Conservation (phyloP, 768 basidiomycete genomes). For the Tylopilus sp. region DNA sequence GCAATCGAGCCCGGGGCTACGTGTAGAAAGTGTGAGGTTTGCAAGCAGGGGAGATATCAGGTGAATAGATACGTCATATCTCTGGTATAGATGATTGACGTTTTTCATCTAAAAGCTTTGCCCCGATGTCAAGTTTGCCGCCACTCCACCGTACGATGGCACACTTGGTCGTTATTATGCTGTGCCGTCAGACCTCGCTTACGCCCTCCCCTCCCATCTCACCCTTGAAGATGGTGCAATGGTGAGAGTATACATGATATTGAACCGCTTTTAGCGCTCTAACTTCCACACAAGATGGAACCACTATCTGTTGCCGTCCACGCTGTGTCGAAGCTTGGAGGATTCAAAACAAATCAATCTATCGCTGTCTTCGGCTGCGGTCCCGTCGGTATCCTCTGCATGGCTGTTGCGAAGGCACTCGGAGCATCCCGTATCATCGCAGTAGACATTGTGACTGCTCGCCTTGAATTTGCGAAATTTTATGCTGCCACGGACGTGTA, state of each 20-base stretch:
- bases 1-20: constrained; percentile 90
- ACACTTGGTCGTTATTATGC: constrained; percentile 86
- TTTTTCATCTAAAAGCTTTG: constrained; percentile 55
- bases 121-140: constrained; percentile 82
- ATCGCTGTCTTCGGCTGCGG: constrained; percentile 88
- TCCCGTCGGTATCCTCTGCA: constrained; percentile 83
- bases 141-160: constrained; percentile 91
- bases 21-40: constrained; percentile 79
- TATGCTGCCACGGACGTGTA: constrained; percentile 83
- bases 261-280: not conserved
- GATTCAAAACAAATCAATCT: constrained; percentile 67
- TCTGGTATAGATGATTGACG: not conserved
- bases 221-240: constrained; percentile 93
- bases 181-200: constrained; percentile 81
- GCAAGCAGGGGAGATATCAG: constrained; percentile 83
- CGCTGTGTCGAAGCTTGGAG: constrained; percentile 74
- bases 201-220: constrained; percentile 77
- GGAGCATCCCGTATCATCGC: constrained; percentile 84
- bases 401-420: constrained; percentile 94
- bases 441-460: constrained; percentile 70
- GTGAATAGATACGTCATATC: constrained; percentile 35
- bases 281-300: constrained; percentile 64
- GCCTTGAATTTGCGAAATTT: constrained; percentile 81
- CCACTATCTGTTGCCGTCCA: constrained; percentile 92
- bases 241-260: constrained; percentile 43